Base-by-base conservation (phyloP, 1,284 basidiomycete species). In the Sanghuangporus weigelae region DNA sequence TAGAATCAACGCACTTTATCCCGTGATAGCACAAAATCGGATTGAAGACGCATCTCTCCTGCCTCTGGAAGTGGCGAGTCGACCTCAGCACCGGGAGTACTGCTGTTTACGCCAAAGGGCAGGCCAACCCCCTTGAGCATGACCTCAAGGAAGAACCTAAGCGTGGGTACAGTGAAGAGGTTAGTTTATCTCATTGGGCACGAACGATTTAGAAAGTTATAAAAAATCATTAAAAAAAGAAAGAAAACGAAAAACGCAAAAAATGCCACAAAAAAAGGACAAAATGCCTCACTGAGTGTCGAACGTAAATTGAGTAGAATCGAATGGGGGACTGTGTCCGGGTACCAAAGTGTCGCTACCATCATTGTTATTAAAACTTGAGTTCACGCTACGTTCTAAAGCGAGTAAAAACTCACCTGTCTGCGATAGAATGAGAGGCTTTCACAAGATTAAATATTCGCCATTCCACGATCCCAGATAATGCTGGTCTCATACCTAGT, bases 251-350 rank as follows among this genome's bases (percentile, higher is more conserved):
- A 31, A 31, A 31, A 5, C 26, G 26, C 26, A 31, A 31, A 31
- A 31, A 31, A 31, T 31, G 26, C 26, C 26, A 31, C 26, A 31
- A 4, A 31, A 31, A 31, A 31, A 31, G 3, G 3, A 31, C 26
- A 31, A 31, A 31, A 31, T 31, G 26, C 26, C 26, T 31, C 26
- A 31, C 53, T 68, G 64, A 21, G 67, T 63, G 54, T 68, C 67
- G 26, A 69, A 69, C 23, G 66, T 68, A 62, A 69, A 68, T 14
- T 65, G 67, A 0, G 68, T 68, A 4, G 67, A 57, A 53, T 69
- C 68, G 64, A 69, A 69, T 12, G 68, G 68, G 14, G 59, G 63
- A 23, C 62, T 19, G 42, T 65, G 46, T 11, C 62, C 63, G 2
- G 59, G 60, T 35, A 68, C 65, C 11, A 69, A 56, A 23, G 64